phyloP scores from a whole-genome alignment of 129 eudicot genomes.

The sunflower (Helianthus annuus) region HanXRQr2.0-SUNRISE NC_035445.2:150559473-150559972 shows the following conservation, averaged over 20 bases:
- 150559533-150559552: slow-evolving; percentile 26
- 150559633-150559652: slow-evolving; percentile 16
- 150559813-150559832: not conserved
- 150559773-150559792: not conserved
- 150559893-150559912: slow-evolving; percentile 49
- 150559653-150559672: not conserved
- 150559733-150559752: slow-evolving; percentile 30
- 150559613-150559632: slow-evolving; percentile 22
- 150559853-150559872: slow-evolving; percentile 30
- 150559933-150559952: slow-evolving; percentile 32
- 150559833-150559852: not conserved
- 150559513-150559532: slow-evolving; percentile 9
- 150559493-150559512: too few species aligned
- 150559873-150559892: slow-evolving; percentile 43
- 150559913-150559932: slow-evolving; percentile 36
- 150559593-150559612: not conserved
- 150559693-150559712: not conserved
- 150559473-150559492: too few species aligned
- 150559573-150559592: slow-evolving; percentile 34
- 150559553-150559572: slow-evolving; percentile 30
- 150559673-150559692: not conserved
- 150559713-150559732: slow-evolving; percentile 53
- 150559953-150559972: slow-evolving; percentile 47
- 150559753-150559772: slow-evolving; percentile 29
- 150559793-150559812: too few species aligned